Evolutionary conservation across 768 basidiomycete genomes (phyloP), one percentile per base, ranked within the genome.

Genomic region (Rossbeevera mucosa): DNA sequence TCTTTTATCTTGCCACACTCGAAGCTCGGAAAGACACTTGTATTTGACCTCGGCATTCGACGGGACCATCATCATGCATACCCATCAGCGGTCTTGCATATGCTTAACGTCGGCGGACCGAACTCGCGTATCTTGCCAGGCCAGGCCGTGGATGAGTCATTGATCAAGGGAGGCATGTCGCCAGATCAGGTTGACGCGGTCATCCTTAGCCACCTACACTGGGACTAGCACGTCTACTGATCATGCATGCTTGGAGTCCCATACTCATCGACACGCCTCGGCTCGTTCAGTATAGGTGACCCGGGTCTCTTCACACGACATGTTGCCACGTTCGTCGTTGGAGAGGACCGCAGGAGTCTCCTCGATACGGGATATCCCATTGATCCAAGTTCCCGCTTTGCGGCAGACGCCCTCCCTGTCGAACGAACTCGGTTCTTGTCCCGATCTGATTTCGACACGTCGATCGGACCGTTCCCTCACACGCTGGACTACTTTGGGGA

Each of bases 11-110:
- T 83, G 30, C 69, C 66, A 24, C 81, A 82, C 57, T 77, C 78
- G 0, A 48, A 52, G 5, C 71, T 63, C 5, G 61, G 65, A 13
- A 60, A 69, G 8, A 73, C 67, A n/a, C 59, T 79, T 38, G 44
- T 80, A 3, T 81, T 83, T 56, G 83, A 85, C 54, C 72, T 82
- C 28, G 81, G 81, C 5, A 69, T 80, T 16, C 75, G 80, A 30
- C 70, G 72, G 43, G 75, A 82, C 54, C 66, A 67, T 54, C 66
- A 67, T 60, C 66, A 73, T 21, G 72, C 67, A 5, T 73, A 68
- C 46, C 71, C 76, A 0, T 74, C 74, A 0, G 58, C 43, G 0
- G 56, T 68, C 33, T 63, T 4, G 72, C 58, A 38, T 38, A 50
- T 3, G 49, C 7, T 55, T 62, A 29, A 57, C 71, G 26, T 21